Percentiles rank a stretch among this genome's conserved stretches.
These are phyloP conservation scores for Curvularia sp. DNA, from an alignment of 2,329 filamentous ascomycete genomes.

Conservation along the genomic window DNA sequence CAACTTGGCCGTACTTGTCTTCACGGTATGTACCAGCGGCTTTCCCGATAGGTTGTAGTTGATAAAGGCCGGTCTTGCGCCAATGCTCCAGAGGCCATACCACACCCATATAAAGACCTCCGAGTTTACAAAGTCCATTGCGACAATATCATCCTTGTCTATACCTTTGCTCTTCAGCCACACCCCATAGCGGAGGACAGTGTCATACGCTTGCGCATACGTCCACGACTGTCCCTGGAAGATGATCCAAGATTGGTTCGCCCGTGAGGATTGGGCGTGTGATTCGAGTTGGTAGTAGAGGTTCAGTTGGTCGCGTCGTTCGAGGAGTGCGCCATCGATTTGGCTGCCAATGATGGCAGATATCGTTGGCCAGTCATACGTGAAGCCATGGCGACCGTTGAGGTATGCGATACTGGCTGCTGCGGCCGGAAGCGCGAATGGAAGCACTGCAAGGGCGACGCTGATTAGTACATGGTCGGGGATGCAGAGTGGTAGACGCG, in stretches of 20 bases:
- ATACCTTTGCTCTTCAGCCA: slow-evolving; percentile 50
- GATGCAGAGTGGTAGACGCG: neutral
- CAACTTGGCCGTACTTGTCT: slow-evolving; percentile 63
- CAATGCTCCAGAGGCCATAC: slow-evolving; percentile 50
- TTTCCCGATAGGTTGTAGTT: slow-evolving; percentile 51
- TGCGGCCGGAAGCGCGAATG: slow-evolving; percentile 43
- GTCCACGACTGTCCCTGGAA: slow-evolving; percentile 45
- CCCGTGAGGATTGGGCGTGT: slow-evolving; percentile 39
- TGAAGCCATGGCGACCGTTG: slow-evolving; percentile 71
- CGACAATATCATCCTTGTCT: slow-evolving; percentile 47
- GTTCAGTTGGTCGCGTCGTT: slow-evolving; percentile 68
- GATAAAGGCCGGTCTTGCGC: slow-evolving; percentile 50
- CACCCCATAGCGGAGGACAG: slow-evolving; percentile 44
- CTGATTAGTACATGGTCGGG: slow-evolving; percentile 1
- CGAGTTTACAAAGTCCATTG: slow-evolving; percentile 50
- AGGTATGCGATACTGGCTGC: slow-evolving; percentile 64
- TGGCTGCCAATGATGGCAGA: slow-evolving; percentile 59
- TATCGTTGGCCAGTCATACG: slow-evolving; percentile 68
- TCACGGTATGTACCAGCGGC: slow-evolving; percentile 60
- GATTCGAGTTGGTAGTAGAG: slow-evolving; percentile 52
- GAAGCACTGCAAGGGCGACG: slow-evolving; percentile 30
- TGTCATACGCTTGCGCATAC: slow-evolving; percentile 48
- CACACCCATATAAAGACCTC: slow-evolving; percentile 49
- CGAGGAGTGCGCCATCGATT: slow-evolving; percentile 56
- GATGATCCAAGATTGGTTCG: slow-evolving; percentile 43